A percentile compares a stretch with the other conserved stretches of the same genome.
Conservation (phyloP, 2,329 filamentous ascomycete species). For the Phyllosticta citribraziliensis region DNA sequence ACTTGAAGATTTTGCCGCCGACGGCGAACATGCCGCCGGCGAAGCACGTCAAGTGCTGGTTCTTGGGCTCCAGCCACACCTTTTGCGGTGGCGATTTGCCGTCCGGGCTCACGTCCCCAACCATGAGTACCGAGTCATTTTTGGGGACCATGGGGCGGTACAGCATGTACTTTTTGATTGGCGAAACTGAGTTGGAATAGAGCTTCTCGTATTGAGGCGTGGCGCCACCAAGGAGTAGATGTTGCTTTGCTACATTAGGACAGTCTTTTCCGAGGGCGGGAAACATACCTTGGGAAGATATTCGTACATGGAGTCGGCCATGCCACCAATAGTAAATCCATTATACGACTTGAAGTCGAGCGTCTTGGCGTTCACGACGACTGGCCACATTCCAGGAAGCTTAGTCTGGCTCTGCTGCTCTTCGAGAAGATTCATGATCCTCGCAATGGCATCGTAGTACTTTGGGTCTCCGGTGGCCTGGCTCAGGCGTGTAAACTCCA, state of each 20-base stretch:
- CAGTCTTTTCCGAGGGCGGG: neutral
- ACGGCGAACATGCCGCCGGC: conserved; percentile 55
- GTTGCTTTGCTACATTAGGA: conserved; percentile 31
- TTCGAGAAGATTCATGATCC: conserved; percentile 24
- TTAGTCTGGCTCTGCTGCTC: conserved; percentile 20
- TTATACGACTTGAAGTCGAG: conserved; percentile 20
- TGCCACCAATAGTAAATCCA: conserved; percentile 26
- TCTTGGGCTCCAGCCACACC: conserved; percentile 10
- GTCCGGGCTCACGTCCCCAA: conserved; percentile 24
- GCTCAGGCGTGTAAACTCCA: conserved; percentile 30
- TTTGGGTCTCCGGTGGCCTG: conserved; percentile 27
- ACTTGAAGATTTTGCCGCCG: conserved; percentile 46
- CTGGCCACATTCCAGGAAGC: conserved; percentile 29
- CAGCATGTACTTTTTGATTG: conserved; percentile 38
- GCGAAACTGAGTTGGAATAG: conserved; percentile 42
- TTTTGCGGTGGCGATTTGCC: conserved; percentile 13
- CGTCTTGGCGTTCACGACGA: conserved; percentile 28
- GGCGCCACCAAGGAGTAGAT: conserved; percentile 29
- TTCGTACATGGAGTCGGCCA: conserved; percentile 30
- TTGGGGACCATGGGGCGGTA: conserved; percentile 36
- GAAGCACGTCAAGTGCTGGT: conserved; percentile 45
- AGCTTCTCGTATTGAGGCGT: conserved; percentile 41
- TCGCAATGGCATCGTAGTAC: conserved; percentile 27
- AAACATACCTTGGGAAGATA: conserved; percentile 24
- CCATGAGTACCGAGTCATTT: conserved; percentile 19